Percentiles rank a stretch among this genome's conserved stretches.
Conservation (phyloP, 164 flowering plant genomes). For the Dillenia suffruticosa region DNA sequence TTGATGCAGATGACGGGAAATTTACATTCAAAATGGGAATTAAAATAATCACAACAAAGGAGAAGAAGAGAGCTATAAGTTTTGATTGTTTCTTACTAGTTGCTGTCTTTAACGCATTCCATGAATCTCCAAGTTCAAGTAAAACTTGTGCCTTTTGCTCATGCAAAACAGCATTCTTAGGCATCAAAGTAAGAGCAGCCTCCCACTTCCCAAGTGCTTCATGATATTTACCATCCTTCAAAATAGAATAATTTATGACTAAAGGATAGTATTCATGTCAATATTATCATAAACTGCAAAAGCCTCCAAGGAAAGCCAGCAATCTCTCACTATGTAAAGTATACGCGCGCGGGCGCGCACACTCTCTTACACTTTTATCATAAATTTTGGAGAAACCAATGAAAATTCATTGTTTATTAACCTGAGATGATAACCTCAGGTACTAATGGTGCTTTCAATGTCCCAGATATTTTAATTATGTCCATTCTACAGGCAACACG, state of each 20-base stretch:
- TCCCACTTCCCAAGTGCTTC: slow-evolving; percentile 96
- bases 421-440: too few relatives aligned
- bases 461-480: too few relatives aligned
- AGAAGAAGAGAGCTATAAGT: slow-evolving; percentile 1
- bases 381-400: not conserved
- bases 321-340: not conserved
- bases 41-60: slow-evolving; percentile 2
- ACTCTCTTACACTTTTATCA: not conserved
- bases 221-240: slow-evolving; percentile 67
- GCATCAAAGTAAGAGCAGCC: slow-evolving; percentile 71
- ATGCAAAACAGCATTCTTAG: slow-evolving; percentile 65
- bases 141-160: slow-evolving; percentile 94
- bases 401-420: not conserved
- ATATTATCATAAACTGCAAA: slow-evolving; percentile 2
- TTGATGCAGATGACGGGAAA: too few relatives aligned
- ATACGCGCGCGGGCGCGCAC: not conserved
- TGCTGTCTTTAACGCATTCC: slow-evolving; percentile 85
- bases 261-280: not conserved
- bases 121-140: slow-evolving; percentile 84
- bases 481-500: too few relatives aligned
- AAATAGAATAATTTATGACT: slow-evolving; percentile 4
- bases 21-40: not conserved
- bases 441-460: too few relatives aligned
- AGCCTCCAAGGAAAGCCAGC: not conserved
- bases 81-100: slow-evolving; percentile 26